Base-by-base conservation (phyloP, 495 filamentous ascomycete species). In the Xylaria flabelliformis region DNA sequence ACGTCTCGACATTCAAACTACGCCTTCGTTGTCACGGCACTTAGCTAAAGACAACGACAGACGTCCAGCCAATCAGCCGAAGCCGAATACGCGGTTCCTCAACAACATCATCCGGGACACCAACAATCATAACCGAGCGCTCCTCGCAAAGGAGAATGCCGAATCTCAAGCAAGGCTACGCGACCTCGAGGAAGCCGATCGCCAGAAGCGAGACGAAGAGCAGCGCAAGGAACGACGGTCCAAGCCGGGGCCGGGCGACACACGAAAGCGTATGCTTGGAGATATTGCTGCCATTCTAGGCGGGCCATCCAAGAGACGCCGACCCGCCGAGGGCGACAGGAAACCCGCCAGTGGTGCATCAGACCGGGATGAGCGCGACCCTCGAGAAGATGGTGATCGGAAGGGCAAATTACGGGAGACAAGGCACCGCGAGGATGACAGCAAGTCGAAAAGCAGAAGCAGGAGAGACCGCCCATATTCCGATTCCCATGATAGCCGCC, bases 21-120 rank as follows among this genome's bases (percentile, higher is more conserved):
- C 69, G 39, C 29, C 46, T 67, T 56, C 15, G 46, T 66, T 79
- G 51, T 36, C 44, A 13, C 26, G 13, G 42, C 24, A 32, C 44
- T 10, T 51, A 29, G 32, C 58, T 53, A 76, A 61, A 62, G 29
- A 21, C 51, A 65, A 64, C 67, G 56, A 62, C 66, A 87, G 85
- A 62, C 77, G 77, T 44, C 83, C 90, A 26, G 80, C 85, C 34
- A 88, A 88, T 75, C 93, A 94, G 65, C 93, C 93, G 3, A 97
- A 94, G 75, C 93, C 95, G 17, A 98, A 99, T 75, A 97, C 92
- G 0, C 86, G 93, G 55, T 98, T 98, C 74, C 84, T 99, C 15
- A 89, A 91, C 34, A 93, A 96, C 73, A 92, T 98, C 65, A 92
- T 99, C 74, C 91, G 91, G 70, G 92, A 97, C 69, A 95, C 94